Conservation (phyloP, 1,284 basidiomycete genomes). For the Ganoderma leucocontextum region DNA sequence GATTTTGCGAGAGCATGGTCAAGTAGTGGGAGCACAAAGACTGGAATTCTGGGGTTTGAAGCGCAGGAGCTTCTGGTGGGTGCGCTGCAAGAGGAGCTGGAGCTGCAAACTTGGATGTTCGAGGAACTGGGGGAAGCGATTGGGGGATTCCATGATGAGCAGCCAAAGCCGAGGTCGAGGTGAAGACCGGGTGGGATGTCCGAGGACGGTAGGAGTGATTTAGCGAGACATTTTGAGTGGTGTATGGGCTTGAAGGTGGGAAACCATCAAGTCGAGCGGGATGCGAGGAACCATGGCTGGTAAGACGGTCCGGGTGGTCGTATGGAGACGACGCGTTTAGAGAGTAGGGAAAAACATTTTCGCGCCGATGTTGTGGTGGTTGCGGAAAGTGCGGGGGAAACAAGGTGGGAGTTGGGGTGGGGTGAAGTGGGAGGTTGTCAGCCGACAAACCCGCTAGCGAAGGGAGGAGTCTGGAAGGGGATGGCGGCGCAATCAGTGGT, state of each 20-base stretch:
- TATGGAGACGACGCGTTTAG: conserved; percentile 46
- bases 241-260: conserved; percentile 48
- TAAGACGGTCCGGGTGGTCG: conserved; percentile 42
- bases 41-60: conserved; percentile 39
- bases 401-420: conserved; percentile 49
- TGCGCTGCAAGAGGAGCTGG: conserved; percentile 32
- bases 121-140: conserved; percentile 69
- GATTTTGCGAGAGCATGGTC: conserved; percentile 54
- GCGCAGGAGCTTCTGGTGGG: conserved; percentile 29
- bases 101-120: conserved; percentile 56
- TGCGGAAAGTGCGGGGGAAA: conserved; percentile 41
- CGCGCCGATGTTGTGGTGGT: conserved; percentile 41
- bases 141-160: conserved; percentile 80
- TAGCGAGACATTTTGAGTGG: conserved; percentile 56
- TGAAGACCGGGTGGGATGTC: conserved; percentile 56
- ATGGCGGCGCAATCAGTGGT: conserved; percentile 50
- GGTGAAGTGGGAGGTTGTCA: conserved; percentile 38
- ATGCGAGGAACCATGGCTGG: conserved; percentile 45
- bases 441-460: conserved; percentile 52
- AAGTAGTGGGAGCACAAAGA: conserved; percentile 55
- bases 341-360: conserved; percentile 46
- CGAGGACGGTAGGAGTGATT: conserved; percentile 50
- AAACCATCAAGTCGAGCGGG: conserved; percentile 47
- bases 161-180: conserved; percentile 63
- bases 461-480: conserved; percentile 49